These are phyloP conservation scores for Antitrichia curtipendula DNA, from an alignment of 225 moss, liverwort and hornwort species.

Conservation along the genomic window DNA sequence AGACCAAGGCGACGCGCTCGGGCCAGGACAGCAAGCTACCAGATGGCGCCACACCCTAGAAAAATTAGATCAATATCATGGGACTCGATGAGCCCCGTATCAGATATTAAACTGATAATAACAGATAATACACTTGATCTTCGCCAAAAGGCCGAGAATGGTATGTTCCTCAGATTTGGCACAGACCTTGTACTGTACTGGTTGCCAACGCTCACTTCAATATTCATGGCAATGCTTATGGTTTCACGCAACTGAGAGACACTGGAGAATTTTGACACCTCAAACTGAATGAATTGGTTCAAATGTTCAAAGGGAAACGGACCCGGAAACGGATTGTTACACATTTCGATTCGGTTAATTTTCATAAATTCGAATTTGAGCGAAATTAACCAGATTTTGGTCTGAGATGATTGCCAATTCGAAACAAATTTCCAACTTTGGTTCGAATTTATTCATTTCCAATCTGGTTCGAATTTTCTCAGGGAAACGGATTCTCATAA, in stretches of 20 bases:
- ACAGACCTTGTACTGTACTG: not conserved
- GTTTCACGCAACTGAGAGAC: not conserved
- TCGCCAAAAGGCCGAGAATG: slow-evolving; percentile 58
- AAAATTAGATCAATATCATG: not conserved
- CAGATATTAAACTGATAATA: slow-evolving; percentile 52
- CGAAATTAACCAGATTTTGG: no score
- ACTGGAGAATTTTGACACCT: not conserved
- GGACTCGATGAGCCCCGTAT: slow-evolving; percentile 18
- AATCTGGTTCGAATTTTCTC: no score
- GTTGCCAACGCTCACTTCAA: not conserved
- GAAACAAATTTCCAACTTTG: not conserved
- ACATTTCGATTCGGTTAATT: not conserved
- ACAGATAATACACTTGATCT: slow-evolving; percentile 63
- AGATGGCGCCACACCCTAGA: not conserved
- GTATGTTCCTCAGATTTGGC: accelerated
- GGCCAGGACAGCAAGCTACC: not conserved
- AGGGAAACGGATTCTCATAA: not conserved
- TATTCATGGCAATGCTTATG: not conserved
- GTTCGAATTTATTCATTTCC: no score
- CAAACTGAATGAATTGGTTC: not conserved
- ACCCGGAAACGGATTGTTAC: no score
- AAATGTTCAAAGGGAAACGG: not conserved
- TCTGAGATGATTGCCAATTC: not conserved
- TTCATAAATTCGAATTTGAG: not conserved
- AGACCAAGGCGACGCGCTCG: not conserved